Conservation (phyloP, 305 asterid genomes). For the Stenogyne calaminthoides region DNA sequence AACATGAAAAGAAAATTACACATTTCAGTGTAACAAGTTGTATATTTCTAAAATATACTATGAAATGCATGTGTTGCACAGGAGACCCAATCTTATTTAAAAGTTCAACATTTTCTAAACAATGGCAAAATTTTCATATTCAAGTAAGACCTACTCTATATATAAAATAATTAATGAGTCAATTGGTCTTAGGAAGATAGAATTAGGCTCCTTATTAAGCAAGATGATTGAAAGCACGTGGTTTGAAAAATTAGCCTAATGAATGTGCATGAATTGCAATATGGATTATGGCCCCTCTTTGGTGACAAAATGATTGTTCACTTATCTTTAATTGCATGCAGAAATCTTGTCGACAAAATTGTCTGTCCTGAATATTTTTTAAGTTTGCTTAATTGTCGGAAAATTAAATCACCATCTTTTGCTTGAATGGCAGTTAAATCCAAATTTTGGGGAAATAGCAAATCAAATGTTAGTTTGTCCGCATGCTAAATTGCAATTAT, state of each 20-base stretch:
- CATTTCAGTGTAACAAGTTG: too few relatives aligned
- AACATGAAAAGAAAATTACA: too few relatives aligned
- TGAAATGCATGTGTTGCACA: too few relatives aligned
- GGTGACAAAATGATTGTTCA: constrained; percentile 1
- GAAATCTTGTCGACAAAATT: constrained; percentile 1
- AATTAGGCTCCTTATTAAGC: not conserved
- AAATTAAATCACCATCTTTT: not conserved
- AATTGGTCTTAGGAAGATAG: not conserved
- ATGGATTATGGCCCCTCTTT: constrained; percentile 16
- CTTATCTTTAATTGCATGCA: constrained; percentile 25
- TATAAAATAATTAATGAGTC: not conserved
- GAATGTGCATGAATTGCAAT: constrained; percentile 14
- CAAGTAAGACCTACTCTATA: too few relatives aligned
- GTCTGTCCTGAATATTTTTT: not conserved
- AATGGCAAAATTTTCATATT: too few relatives aligned
- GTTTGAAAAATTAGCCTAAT: not conserved
- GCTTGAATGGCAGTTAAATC: not conserved
- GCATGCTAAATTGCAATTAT: too few relatives aligned
- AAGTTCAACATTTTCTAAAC: too few relatives aligned
- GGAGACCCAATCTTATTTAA: too few relatives aligned
- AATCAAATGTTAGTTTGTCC: too few relatives aligned
- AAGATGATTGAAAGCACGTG: constrained; percentile 5
- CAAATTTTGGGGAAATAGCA: not conserved
- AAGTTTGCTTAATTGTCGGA: not conserved
- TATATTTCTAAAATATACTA: too few relatives aligned